Evolutionary conservation across 2,329 filamentous ascomycete species (phyloP), one percentile per base, ranked within the genome.

Genomic region (Alternaria sp.): DNA sequence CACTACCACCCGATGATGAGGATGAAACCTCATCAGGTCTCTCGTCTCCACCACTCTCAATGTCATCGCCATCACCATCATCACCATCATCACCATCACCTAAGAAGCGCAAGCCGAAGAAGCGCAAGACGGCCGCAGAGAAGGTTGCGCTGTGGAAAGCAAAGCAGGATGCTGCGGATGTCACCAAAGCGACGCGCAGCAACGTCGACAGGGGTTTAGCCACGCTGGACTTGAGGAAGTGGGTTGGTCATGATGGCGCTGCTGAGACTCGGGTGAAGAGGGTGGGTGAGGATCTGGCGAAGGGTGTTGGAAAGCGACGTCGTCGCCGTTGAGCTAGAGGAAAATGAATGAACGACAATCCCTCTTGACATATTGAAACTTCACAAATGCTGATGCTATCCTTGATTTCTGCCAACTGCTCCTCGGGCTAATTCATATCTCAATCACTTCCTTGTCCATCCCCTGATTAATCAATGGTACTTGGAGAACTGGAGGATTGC

Each of bases 381-480:
- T 37, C 14, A 37, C 14, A 5, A 1, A 9, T 37, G 33, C n/a
- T 37, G 2, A 5, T 5, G 33, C 4, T 5, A 37, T 37, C 0
- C 1, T 37, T 37, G 4, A 2, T n/a, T n/a, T 4, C 14, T 0
- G 0, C 4, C 7, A 37, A 37, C 0, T n/a, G 33, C 33, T 37
- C 5, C 15, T n/a, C 15, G 15, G 15, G 33, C 33, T 37, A 2
- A 37, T 7, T 37, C 3, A 37, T 3, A 9, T 37, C 30, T 33
- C 14, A 33, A 15, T 28, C 10, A 28, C 2, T 28, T 28, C 26
- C 26, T 28, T 3, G 26, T 28, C 26, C 7, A 2, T 11, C 2
- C 3, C 10, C 26, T 28, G 7, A 28, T 3, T 3, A 11, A 4
- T 7, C 26, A 11, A 11, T 1, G 4, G 4, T 28, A 28, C 28